These are phyloP conservation scores for Schizosaccharomyces japonicus DNA, from an alignment of 805 yeast species.

Conservation along the genomic window DNA sequence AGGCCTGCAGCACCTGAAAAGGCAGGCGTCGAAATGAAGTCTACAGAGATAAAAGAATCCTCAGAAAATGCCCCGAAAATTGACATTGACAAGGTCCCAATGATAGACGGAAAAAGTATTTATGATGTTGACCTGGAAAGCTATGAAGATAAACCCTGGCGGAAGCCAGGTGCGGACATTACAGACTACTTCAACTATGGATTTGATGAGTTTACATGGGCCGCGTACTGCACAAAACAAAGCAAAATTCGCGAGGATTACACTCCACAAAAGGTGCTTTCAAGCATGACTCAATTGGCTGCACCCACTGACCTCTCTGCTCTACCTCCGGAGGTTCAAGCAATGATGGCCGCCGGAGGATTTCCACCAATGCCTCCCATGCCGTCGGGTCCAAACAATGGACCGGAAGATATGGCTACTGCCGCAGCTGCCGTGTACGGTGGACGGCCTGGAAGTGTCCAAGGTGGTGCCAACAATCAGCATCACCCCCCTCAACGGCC, in stretches of 20 bases:
- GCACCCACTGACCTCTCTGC: background rate
- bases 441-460: too few relatives aligned
- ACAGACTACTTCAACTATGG: slow-evolving; percentile 92
- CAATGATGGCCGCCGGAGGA: background rate
- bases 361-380: background rate
- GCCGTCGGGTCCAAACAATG: background rate
- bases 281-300: background rate
- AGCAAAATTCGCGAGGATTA: slow-evolving; percentile 58
- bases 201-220: slow-evolving; percentile 90
- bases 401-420: too few relatives aligned
- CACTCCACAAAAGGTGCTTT: slow-evolving; percentile 56
- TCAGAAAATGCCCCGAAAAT: slow-evolving; percentile 20
- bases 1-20: slow-evolving; percentile 12
- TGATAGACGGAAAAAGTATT: slow-evolving; percentile 56
- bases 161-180: slow-evolving; percentile 87
- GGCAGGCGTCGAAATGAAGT: slow-evolving; percentile 11
- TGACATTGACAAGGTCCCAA: slow-evolving; percentile 53
- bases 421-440: too few relatives aligned
- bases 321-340: background rate
- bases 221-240: slow-evolving; percentile 70
- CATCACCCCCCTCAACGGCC: too few relatives aligned
- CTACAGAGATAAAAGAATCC: slow-evolving; percentile 10
- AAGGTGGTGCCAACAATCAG: too few relatives aligned
- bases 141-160: slow-evolving; percentile 89
- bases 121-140: slow-evolving; percentile 60